These are phyloP conservation scores for Crucibulum laeve DNA, from an alignment of 768 basidiomycete species.

Conservation along the genomic window DNA sequence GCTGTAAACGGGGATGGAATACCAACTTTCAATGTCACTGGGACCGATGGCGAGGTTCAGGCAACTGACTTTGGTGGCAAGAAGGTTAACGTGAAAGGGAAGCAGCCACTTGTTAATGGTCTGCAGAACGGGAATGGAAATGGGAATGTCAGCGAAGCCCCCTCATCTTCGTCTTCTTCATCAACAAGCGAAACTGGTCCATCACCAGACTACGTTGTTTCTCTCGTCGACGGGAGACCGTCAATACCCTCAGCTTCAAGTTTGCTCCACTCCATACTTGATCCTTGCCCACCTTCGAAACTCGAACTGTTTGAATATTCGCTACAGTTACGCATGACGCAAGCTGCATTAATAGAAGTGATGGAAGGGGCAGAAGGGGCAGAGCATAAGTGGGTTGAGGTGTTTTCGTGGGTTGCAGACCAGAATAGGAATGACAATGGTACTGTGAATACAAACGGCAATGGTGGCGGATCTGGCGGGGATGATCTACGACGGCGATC, in stretches of 20 bases:
- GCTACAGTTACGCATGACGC: constrained; percentile 83
- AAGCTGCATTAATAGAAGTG: constrained; percentile 75
- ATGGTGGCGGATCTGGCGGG: background rate
- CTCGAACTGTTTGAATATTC: constrained; percentile 71
- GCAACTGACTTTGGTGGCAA: background rate
- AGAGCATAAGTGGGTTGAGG: constrained; percentile 73
- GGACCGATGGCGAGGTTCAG: background rate
- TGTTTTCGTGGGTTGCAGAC: constrained; percentile 84
- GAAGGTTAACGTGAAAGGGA: background rate
- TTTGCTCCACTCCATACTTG: constrained; percentile 18
- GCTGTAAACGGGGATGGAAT: constrained; percentile 4
- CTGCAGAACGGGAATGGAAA: background rate
- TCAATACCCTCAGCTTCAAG: constrained; percentile 33
- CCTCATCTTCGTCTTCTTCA: constrained; percentile 1
- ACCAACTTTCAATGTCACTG: too few relatives aligned
- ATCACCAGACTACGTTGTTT: too few relatives aligned
- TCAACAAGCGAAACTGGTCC: constrained; percentile 1
- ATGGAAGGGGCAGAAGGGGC: constrained; percentile 85
- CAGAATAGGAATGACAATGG: constrained; percentile 27
- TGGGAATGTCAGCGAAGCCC: background rate
- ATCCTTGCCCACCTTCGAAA: constrained; percentile 34
- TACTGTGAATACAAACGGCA: background rate
- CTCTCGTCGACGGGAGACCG: too few relatives aligned
- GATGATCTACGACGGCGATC: too few relatives aligned
- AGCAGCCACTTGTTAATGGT: too few relatives aligned